These are phyloP conservation scores for Coemansia sp. DNA, from an alignment of 192 early-diverging fungal species.

Conservation along the genomic window DNA sequence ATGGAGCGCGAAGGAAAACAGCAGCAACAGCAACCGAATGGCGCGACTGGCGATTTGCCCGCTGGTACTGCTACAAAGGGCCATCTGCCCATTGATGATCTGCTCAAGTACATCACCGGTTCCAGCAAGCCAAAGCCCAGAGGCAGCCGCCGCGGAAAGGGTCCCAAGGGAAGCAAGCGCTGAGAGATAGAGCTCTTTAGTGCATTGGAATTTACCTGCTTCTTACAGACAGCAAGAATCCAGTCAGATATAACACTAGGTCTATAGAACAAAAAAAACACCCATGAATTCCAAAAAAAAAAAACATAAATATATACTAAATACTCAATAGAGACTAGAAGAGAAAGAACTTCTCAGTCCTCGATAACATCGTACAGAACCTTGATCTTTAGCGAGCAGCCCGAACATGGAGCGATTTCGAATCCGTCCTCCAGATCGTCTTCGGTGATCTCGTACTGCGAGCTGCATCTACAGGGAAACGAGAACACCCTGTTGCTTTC, in stretches of 20 bases:
- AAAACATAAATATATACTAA: too few species aligned
- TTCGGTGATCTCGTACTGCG: constrained; percentile 62
- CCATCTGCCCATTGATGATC: constrained; percentile 73
- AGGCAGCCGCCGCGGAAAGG: constrained; percentile 33
- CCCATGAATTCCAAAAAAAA: too few species aligned
- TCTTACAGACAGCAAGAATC: too few species aligned
- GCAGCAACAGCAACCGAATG: constrained; percentile 58
- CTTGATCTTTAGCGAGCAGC: constrained; percentile 68
- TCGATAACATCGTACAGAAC: constrained; percentile 66
- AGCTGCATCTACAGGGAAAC: constrained; percentile 67
- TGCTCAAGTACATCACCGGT: constrained; percentile 69
- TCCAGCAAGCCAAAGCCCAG: constrained; percentile 36
- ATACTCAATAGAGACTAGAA: too few species aligned
- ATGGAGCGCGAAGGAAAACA: constrained; percentile 37
- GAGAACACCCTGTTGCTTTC: constrained; percentile 54
- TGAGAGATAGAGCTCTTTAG: background rate
- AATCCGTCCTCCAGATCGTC: constrained; percentile 64
- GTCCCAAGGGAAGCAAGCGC: constrained; percentile 40
- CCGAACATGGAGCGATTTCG: constrained; percentile 64
- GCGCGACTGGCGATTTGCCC: background rate
- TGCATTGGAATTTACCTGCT: background rate
- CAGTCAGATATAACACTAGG: too few species aligned
- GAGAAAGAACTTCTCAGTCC: constrained; percentile 11
- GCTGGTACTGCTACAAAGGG: constrained; percentile 60
- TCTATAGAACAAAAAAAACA: too few species aligned